A percentile compares a stretch with the other conserved stretches of the same genome.
These are phyloP conservation scores for Hyaloscypha variabilis DNA, from an alignment of 495 filamentous ascomycete genomes.

Conservation along the genomic window DNA sequence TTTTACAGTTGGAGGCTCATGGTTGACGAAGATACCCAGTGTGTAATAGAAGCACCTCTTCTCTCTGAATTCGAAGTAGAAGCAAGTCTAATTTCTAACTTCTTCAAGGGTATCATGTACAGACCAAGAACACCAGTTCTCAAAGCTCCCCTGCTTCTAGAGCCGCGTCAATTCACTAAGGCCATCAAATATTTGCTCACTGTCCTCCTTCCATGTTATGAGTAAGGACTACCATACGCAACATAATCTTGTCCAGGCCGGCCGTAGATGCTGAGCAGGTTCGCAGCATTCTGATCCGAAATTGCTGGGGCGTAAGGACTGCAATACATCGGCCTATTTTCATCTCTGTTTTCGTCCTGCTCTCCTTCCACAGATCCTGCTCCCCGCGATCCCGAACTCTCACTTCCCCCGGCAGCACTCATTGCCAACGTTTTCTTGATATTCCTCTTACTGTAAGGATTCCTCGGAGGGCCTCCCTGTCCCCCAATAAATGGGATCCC, in stretches of 20 bases:
- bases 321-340: neutral
- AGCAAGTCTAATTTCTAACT: neutral
- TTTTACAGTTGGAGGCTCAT: neutral
- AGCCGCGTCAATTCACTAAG: no score
- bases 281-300: neutral
- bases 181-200: no score
- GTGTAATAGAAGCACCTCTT: neutral
- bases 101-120: neutral
- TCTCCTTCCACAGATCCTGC: neutral
- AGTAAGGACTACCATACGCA: neutral
- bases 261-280: neutral
- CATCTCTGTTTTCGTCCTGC: neutral
- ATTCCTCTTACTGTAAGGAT: neutral
- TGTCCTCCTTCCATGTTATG: neutral
- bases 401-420: no score
- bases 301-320: constrained; percentile 10
- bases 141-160: no score
- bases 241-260: neutral
- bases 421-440: no score
- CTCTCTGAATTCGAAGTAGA: neutral
- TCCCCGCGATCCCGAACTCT: neutral
- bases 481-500: constrained; percentile 20
- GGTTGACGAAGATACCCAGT: neutral
- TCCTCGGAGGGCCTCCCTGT: neutral
- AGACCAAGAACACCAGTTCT: neutral